Evolutionary conservation across 169 alveolate species (phyloP).

Genomic region (Plasmodium billcollinsi): DNA sequence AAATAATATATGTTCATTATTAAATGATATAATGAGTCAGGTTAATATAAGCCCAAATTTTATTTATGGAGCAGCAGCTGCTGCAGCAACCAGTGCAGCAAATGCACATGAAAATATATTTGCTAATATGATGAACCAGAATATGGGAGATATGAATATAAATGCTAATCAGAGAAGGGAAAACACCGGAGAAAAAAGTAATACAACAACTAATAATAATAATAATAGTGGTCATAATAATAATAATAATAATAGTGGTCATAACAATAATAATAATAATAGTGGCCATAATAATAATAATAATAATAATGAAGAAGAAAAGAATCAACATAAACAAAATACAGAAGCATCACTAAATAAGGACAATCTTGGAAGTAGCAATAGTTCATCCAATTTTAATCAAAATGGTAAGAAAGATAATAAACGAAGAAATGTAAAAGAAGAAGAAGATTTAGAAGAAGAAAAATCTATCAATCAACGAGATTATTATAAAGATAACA

Average conservation of each 20-base stretch:
- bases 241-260: too few relatives aligned
- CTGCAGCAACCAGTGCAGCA: slow-evolving; percentile 51
- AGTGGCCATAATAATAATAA: not conserved
- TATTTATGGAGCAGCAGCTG: slow-evolving; percentile 47
- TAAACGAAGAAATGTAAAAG: slow-evolving; percentile 1
- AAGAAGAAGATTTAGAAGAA: not conserved
- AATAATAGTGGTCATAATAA: too few relatives aligned
- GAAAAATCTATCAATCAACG: not conserved
- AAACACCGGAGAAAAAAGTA: not conserved
- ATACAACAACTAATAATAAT: too few relatives aligned
- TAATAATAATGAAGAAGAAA: not conserved
- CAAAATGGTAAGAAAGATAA: not conserved
- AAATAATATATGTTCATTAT: slow-evolving; percentile 39
- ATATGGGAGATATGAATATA: not conserved
- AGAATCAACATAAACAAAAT: not conserved
- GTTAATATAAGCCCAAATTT: slow-evolving; percentile 45
- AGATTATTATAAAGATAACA: not conserved
- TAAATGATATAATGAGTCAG: slow-evolving; percentile 71
- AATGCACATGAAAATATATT: slow-evolving; percentile 6
- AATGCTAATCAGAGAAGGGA: not conserved
- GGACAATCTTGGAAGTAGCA: not conserved
- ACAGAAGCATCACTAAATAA: too few relatives aligned
- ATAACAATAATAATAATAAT: not conserved
- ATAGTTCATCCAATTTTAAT: not conserved
- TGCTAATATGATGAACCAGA: not conserved